Percentiles rank a stretch among this genome's conserved stretches.
These are phyloP conservation scores for Sambucus nigra DNA, from an alignment of 129 eudicot species.

Conservation along the genomic window DNA sequence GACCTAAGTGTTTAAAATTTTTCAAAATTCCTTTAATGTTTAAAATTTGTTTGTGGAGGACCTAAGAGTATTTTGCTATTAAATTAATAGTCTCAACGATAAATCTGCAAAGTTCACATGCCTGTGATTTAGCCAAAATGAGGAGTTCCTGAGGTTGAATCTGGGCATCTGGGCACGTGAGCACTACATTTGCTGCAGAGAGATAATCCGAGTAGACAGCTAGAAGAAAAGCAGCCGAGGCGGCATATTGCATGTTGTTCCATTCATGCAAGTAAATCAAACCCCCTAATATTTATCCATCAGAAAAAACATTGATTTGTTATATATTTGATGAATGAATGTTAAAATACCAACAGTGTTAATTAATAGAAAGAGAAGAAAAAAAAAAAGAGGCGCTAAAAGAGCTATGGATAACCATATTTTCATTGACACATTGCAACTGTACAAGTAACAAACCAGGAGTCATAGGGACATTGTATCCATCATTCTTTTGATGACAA, in stretches of 20 bases:
- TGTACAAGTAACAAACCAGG: constrained; percentile 52
- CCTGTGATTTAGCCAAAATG: constrained; percentile 77
- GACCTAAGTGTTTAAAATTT: no score
- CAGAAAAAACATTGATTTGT: background rate
- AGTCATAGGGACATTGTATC: constrained; percentile 73
- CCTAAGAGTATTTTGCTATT: no score
- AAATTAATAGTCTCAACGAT: background rate
- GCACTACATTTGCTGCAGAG: constrained; percentile 24
- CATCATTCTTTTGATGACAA: constrained; percentile 73
- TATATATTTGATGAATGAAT: background rate
- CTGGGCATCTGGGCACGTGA: constrained; percentile 56
- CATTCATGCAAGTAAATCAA: constrained; percentile 65
- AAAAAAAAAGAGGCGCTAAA: background rate
- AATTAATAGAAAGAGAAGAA: background rate
- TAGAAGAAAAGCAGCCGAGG: constrained; percentile 77
- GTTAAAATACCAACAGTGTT: no score
- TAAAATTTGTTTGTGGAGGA: no score
- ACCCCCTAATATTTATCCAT: constrained; percentile 34
- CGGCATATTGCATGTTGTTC: constrained; percentile 89
- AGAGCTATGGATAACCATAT: background rate
- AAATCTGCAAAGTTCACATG: constrained; percentile 10
- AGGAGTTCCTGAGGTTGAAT: constrained; percentile 71
- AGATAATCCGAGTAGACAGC: constrained; percentile 87
- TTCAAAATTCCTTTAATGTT: no score
- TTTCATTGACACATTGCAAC: background rate